These are phyloP conservation scores for Phyllachora maydis DNA, from an alignment of 2,329 filamentous ascomycete genomes.

Conservation along the genomic window DNA sequence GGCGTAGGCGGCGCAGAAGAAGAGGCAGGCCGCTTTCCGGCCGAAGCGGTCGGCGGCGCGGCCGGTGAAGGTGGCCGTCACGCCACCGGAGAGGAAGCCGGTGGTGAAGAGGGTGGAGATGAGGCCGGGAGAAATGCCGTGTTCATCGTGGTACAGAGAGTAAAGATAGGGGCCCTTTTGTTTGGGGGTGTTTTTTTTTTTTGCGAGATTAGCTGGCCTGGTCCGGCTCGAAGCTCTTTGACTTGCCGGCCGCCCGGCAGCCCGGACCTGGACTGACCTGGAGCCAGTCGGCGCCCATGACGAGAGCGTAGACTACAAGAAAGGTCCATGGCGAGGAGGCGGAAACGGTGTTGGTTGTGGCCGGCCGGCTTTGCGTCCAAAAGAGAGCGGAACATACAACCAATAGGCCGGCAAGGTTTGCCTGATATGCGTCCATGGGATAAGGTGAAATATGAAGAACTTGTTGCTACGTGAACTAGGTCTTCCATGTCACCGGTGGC, in stretches of 20 bases:
- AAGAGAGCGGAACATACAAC: slow-evolving; percentile 11
- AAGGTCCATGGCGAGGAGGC: slow-evolving; percentile 11
- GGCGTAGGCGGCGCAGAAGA: slow-evolving; percentile 31
- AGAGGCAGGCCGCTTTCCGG: slow-evolving; percentile 27
- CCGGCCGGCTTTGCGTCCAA: slow-evolving; percentile 5
- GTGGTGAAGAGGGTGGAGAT: slow-evolving; percentile 19
- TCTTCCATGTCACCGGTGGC: too few relatives aligned
- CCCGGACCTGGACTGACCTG: too few relatives aligned
- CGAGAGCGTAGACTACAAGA: slow-evolving; percentile 21
- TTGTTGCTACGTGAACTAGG: too few relatives aligned
- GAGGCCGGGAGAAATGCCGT: slow-evolving; percentile 7
- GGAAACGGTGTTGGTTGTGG: slow-evolving; percentile 1
- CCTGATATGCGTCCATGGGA: slow-evolving; percentile 14
- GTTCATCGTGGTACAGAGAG: slow-evolving; percentile 14
- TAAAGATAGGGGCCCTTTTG: slow-evolving; percentile 16
- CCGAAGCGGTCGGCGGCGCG: slow-evolving; percentile 26
- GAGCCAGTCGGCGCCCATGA: slow-evolving; percentile 29
- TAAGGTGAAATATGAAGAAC: too few relatives aligned
- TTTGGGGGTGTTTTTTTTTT: too few relatives aligned
- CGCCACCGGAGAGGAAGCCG: slow-evolving; percentile 21
- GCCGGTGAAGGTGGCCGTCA: slow-evolving; percentile 23
- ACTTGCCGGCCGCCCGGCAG: too few relatives aligned
- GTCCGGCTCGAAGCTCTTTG: too few relatives aligned
- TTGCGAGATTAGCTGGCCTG: too few relatives aligned
- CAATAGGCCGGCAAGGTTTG: slow-evolving; percentile 12